Evolutionary conservation across 2,329 filamentous ascomycete species (phyloP).

Genomic region (Phyllachora maydis): DNA sequence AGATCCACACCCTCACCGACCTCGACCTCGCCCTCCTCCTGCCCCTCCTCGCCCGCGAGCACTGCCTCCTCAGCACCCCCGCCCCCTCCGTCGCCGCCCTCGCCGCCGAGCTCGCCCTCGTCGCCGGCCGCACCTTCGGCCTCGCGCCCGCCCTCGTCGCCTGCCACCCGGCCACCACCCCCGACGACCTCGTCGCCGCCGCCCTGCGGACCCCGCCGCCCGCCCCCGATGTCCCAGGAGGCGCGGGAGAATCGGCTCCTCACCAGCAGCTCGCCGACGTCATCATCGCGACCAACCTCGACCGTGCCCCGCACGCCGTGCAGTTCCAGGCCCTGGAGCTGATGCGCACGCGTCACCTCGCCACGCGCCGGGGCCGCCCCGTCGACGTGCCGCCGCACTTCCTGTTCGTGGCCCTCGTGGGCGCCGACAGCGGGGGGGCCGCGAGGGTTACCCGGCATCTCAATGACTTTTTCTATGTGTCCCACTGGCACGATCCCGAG

Average conservation of each 20-base stretch:
- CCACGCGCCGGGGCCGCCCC: conserved; percentile 54
- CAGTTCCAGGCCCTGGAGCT: conserved; percentile 70
- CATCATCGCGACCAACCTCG: conserved; percentile 62
- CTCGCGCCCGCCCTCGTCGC: conserved; percentile 49
- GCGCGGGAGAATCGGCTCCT: conserved; percentile 5
- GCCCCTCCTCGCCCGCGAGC: conserved; percentile 61
- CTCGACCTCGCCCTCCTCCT: conserved; percentile 73
- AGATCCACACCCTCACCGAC: conserved; percentile 61
- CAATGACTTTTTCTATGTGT: conserved; percentile 76
- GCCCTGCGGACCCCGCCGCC: conserved; percentile 29
- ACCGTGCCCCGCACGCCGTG: conserved; percentile 50
- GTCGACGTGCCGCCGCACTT: conserved; percentile 59
- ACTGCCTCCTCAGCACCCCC: conserved; percentile 65
- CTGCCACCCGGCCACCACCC: conserved; percentile 51
- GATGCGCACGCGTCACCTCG: conserved; percentile 58
- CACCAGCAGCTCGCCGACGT: conserved; percentile 48
- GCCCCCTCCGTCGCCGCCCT: conserved; percentile 34
- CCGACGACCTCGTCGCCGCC: conserved; percentile 61
- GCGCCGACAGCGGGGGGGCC: conserved; percentile 7
- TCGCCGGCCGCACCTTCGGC: conserved; percentile 51
- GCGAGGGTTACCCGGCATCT: conserved; percentile 33
- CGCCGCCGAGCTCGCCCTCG: conserved; percentile 51
- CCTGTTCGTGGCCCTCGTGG: conserved; percentile 56
- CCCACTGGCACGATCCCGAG: conserved; percentile 57
- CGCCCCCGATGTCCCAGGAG: conserved; percentile 9